phyloP scores from a whole-genome alignment of 2,329 filamentous ascomycete species.

The Aspergillaceae sp. region DNA sequence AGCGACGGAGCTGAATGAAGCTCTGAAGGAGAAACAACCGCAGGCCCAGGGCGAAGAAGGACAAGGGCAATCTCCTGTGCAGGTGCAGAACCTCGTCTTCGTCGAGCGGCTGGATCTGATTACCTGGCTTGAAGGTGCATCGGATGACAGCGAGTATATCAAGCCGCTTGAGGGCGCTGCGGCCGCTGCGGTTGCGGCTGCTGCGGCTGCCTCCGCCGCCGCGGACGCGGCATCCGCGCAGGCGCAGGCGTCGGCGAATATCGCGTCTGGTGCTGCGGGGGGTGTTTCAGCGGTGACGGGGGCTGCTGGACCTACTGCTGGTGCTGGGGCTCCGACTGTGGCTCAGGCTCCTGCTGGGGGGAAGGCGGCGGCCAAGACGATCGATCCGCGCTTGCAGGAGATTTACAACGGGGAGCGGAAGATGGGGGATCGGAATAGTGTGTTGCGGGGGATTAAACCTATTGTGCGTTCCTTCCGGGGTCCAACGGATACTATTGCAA shows the following conservation, averaged over 20 bases:
- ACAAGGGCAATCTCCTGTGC: constrained; percentile 35
- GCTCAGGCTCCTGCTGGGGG: constrained; percentile 16
- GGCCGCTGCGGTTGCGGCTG: constrained; percentile 27
- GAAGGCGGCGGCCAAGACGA: constrained; percentile 52
- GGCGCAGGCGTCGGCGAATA: constrained; percentile 37
- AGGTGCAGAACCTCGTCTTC: constrained; percentile 82
- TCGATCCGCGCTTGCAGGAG: constrained; percentile 73
- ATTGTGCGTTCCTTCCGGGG: constrained; percentile 51
- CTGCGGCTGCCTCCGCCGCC: constrained; percentile 33
- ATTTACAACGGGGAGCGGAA: constrained; percentile 88
- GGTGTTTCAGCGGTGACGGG: constrained; percentile 24
- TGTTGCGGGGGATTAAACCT: constrained; percentile 77
- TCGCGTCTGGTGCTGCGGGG: constrained; percentile 43
- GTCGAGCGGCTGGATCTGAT: constrained; percentile 86
- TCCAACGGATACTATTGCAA: too few relatives aligned
- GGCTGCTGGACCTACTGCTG: constrained; percentile 26
- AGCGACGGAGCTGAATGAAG: constrained; percentile 70
- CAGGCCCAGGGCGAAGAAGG: constrained; percentile 21
- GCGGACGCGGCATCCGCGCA: constrained; percentile 13
- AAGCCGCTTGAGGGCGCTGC: constrained; percentile 64
- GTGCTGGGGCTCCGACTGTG: constrained; percentile 28
- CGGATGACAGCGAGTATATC: constrained; percentile 88
- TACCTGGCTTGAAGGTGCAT: constrained; percentile 84
- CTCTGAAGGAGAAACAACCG: constrained; percentile 45
- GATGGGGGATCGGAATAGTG: constrained; percentile 86